A percentile compares a stretch with the other conserved stretches of the same genome.
phyloP scores from a whole-genome alignment of 805 yeast genomes.

The Peterozyma xylosa region DNA sequence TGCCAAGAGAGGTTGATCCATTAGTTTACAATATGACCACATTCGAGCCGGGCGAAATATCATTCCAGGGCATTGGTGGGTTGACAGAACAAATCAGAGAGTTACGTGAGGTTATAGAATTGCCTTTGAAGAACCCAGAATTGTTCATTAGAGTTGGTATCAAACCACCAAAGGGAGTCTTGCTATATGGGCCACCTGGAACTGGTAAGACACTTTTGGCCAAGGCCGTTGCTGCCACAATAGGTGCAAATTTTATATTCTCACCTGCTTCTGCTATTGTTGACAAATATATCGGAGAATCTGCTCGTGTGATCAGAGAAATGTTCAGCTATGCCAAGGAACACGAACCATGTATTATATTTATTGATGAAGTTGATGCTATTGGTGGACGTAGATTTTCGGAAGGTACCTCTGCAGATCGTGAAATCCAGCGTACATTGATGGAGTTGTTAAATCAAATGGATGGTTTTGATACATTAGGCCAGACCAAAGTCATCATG shows the following conservation, averaged over 20 bases:
- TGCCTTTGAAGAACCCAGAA: slow-evolving; percentile 96
- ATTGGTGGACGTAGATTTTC: slow-evolving; percentile 97
- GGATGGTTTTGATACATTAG: slow-evolving; percentile 97
- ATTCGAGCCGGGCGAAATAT: slow-evolving; percentile 94
- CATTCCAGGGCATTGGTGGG: slow-evolving; percentile 95
- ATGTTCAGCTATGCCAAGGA: slow-evolving; percentile 98
- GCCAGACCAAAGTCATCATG: slow-evolving; percentile 96
- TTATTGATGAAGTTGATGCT: slow-evolving; percentile 98
- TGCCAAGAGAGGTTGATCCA: slow-evolving; percentile 98
- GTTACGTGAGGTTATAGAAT: slow-evolving; percentile 93
- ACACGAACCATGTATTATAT: slow-evolving; percentile 96
- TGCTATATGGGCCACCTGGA: slow-evolving; percentile 97
- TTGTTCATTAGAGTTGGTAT: slow-evolving; percentile 92
- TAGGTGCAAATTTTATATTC: slow-evolving; percentile 95
- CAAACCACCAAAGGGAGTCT: slow-evolving; percentile 97
- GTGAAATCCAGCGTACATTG: slow-evolving; percentile 96
- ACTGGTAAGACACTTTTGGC: slow-evolving; percentile 96
- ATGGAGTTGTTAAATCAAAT: slow-evolving; percentile 94
- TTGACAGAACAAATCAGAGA: slow-evolving; percentile 92
- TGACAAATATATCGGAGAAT: slow-evolving; percentile 96
- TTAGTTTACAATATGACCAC: slow-evolving; percentile 97
- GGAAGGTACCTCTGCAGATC: slow-evolving; percentile 97
- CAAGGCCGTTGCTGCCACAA: slow-evolving; percentile 97
- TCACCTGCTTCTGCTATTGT: slow-evolving; percentile 99
- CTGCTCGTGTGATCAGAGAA: slow-evolving; percentile 93